Conservation (phyloP, 371 early-diverging fungal genomes). For the Lichtheimia corymbifera region DNA sequence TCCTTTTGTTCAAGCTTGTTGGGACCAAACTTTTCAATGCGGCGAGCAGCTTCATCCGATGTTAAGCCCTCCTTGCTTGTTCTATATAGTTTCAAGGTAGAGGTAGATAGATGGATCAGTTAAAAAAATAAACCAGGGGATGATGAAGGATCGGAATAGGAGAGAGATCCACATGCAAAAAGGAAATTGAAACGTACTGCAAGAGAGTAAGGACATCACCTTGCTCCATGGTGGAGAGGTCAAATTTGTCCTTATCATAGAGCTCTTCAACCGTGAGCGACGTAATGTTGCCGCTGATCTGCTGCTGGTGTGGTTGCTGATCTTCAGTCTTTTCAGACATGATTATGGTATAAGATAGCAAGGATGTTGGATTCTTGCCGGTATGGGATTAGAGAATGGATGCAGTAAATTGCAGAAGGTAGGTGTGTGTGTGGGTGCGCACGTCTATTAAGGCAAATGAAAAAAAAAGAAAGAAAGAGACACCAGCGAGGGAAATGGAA, state of each 20-base stretch:
- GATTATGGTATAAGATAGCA: neutral
- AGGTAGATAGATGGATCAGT: too few species aligned
- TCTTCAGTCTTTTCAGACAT: conserved; percentile 24
- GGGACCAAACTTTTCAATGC: conserved; percentile 66
- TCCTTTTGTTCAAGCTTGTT: conserved; percentile 76
- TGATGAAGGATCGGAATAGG: conserved; percentile 19
- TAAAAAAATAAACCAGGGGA: conserved; percentile 4
- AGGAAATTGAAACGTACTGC: conserved; percentile 41
- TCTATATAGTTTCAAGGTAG: conserved; percentile 36
- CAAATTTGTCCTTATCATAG: conserved; percentile 81
- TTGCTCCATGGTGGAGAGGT: conserved; percentile 78
- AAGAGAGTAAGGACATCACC: conserved; percentile 70
- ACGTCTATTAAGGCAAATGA: neutral
- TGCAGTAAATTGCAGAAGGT: conserved; percentile 9
- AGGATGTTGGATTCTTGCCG: conserved; percentile 5
- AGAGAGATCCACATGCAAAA: conserved; percentile 19
- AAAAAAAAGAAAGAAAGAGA: neutral
- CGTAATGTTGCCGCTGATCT: conserved; percentile 17
- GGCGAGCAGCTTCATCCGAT: conserved; percentile 63
- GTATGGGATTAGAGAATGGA: neutral
- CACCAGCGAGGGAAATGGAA: conserved; percentile 4
- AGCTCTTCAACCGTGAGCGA: conserved; percentile 68
- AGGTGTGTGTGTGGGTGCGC: neutral
- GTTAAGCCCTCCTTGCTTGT: conserved; percentile 65
- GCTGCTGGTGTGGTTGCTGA: conserved; percentile 7